A percentile compares a stretch with the other conserved stretches of the same genome.
These are phyloP conservation scores for Globisporangium heterothallicum DNA, from an alignment of 352 stramenopile genomes.

Conservation along the genomic window DNA sequence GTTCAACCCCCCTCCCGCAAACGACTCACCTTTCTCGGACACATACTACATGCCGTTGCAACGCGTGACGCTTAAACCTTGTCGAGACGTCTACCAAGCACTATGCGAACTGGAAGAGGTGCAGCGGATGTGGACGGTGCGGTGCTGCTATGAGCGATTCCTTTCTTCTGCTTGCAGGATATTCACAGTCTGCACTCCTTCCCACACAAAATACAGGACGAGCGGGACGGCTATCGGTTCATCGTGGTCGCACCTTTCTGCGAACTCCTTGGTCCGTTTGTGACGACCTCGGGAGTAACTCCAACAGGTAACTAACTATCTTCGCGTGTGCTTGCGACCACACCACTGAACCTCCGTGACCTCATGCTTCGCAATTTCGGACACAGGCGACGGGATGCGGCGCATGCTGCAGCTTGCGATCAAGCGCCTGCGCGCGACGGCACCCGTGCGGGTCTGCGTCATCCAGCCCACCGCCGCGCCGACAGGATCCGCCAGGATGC, in stretches of 20 bases:
- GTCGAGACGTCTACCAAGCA: conserved; percentile 29
- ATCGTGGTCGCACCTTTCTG: conserved; percentile 14
- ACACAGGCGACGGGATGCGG: conserved; percentile 34
- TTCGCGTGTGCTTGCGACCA: background rate
- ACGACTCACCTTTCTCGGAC: conserved; percentile 3
- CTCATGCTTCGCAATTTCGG: background rate
- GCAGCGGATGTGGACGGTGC: conserved; percentile 23
- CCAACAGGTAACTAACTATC: conserved; percentile 7
- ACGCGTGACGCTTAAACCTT: conserved; percentile 27
- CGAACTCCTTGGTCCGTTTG: conserved; percentile 13
- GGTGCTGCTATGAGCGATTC: too few relatives aligned
- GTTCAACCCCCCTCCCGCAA: conserved; percentile 8
- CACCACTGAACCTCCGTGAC: too few relatives aligned
- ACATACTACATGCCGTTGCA: conserved; percentile 19
- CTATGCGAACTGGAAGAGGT: conserved; percentile 26
- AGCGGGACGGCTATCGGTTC: conserved; percentile 4
- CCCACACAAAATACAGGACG: background rate
- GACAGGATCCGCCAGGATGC: background rate
- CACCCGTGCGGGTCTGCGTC: conserved; percentile 7
- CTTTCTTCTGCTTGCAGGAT: background rate
- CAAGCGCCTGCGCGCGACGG: conserved; percentile 28
- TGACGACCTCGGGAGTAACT: conserved; percentile 7
- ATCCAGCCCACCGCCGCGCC: conserved; percentile 3
- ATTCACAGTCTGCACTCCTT: background rate
- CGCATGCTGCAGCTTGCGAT: conserved; percentile 54